Percentiles rank a stretch among this genome's conserved stretches.
Conservation (phyloP, 768 basidiomycete genomes). For the Suillus subaureus region DNA sequence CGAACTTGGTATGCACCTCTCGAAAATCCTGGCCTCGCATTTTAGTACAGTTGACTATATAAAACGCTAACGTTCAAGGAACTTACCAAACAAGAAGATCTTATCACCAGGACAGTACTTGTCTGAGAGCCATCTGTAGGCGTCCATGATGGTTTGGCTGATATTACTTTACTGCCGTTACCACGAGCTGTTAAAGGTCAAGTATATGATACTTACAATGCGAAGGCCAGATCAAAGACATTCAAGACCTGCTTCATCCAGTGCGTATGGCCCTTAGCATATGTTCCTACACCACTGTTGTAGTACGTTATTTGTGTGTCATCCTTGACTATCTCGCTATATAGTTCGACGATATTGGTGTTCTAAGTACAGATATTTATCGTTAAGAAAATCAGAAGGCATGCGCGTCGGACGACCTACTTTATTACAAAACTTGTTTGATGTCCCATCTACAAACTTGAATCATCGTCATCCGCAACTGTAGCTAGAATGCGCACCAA, state of each 20-base stretch:
- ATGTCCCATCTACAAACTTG: conserved; percentile 29
- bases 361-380: conserved; percentile 31
- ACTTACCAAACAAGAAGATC: conserved; percentile 44
- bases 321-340: conserved; percentile 35
- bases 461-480: neutral
- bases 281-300: conserved; percentile 43
- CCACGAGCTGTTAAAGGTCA: neutral
- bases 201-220: conserved; percentile 29
- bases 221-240: conserved; percentile 38
- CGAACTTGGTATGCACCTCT: conserved; percentile 51
- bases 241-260: conserved; percentile 24
- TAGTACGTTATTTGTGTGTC: conserved; percentile 41
- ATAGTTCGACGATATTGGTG: conserved; percentile 44
- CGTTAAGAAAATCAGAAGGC: neutral
- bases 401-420: neutral
- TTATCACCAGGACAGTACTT: conserved; percentile 39
- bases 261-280: conserved; percentile 25
- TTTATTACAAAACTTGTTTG: conserved; percentile 39
- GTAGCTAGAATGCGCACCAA: neutral
- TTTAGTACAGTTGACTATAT: conserved; percentile 7
- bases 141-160: conserved; percentile 33
- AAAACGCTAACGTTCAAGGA: neutral
- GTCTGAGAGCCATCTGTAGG: conserved; percentile 45
- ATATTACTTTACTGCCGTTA: neutral
- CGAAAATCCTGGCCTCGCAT: conserved; percentile 39